Evolutionary conservation across 768 basidiomycete genomes (phyloP).

Genomic region (Boletus reticulatus): DNA sequence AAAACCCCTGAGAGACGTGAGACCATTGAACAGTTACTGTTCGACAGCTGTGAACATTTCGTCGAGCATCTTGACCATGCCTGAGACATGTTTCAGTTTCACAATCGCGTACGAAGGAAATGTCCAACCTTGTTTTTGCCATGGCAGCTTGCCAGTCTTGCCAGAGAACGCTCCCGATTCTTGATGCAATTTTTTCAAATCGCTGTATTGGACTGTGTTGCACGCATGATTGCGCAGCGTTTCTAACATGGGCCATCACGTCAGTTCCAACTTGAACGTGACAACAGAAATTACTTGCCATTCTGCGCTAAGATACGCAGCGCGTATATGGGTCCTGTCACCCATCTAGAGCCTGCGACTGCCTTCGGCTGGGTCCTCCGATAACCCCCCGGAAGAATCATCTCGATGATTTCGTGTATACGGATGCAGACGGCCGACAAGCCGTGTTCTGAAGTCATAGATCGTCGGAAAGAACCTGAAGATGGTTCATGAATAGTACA

Average conservation of each 20-base stretch:
- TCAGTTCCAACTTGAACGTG: neutral
- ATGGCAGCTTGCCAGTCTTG: slow-evolving; percentile 11
- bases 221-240: slow-evolving; percentile 1
- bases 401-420: neutral
- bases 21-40: slow-evolving; percentile 9
- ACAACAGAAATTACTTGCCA: neutral
- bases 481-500: neutral
- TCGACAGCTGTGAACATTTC: slow-evolving; percentile 21
- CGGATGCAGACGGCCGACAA: neutral
- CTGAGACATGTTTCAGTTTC: neutral
- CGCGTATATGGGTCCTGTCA: slow-evolving; percentile 21
- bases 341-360: neutral
- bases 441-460: neutral
- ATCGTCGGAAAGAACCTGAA: neutral
- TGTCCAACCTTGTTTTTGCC: slow-evolving; percentile 11
- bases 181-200: slow-evolving; percentile 12
- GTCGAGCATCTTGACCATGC: slow-evolving; percentile 14
- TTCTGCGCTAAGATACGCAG: slow-evolving; percentile 14
- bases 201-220: slow-evolving; percentile 7
- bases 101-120: neutral
- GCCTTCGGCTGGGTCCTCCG: neutral
- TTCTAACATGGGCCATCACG: neutral
- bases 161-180: slow-evolving; percentile 11
- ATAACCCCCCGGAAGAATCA: neutral
- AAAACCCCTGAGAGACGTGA: too few species aligned